phyloP scores from a whole-genome alignment of 176 grass and related monocot species.

The Carex littledalei region DNA sequence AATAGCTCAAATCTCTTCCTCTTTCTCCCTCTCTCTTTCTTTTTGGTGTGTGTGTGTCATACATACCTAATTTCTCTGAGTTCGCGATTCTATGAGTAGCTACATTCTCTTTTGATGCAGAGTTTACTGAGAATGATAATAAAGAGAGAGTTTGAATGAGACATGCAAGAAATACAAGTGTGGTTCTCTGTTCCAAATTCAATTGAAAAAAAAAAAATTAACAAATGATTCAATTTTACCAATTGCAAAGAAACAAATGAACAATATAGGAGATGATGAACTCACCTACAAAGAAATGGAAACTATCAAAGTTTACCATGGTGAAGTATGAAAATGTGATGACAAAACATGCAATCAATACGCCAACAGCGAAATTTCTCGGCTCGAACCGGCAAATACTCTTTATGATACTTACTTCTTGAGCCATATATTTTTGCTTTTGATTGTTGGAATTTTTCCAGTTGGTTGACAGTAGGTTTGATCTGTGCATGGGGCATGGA shows the following conservation, averaged over 20 bases:
- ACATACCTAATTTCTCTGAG: slow-evolving; percentile 8
- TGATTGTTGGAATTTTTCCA: background rate
- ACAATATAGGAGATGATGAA: background rate
- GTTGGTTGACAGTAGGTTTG: background rate
- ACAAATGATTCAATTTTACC: too few relatives aligned
- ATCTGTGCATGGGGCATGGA: background rate
- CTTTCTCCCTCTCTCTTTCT: too few relatives aligned
- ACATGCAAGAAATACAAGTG: background rate
- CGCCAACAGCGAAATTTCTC: background rate
- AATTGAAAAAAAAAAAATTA: background rate
- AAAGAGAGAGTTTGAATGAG: background rate
- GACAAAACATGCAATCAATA: background rate
- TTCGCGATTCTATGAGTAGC: background rate
- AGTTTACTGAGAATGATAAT: slow-evolving; percentile 6
- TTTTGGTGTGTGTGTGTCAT: background rate
- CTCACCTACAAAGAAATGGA: background rate
- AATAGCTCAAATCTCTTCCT: too few relatives aligned
- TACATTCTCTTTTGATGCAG: background rate
- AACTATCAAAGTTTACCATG: background rate
- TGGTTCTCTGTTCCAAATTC: slow-evolving; percentile 5
- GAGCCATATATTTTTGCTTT: background rate
- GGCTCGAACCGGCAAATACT: background rate
- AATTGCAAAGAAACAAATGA: too few relatives aligned
- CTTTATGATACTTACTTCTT: background rate
- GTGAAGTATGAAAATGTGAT: slow-evolving; percentile 1